These are phyloP conservation scores for Trichoderma harzianum DNA, from an alignment of 2,329 filamentous ascomycete genomes.

Conservation along the genomic window DNA sequence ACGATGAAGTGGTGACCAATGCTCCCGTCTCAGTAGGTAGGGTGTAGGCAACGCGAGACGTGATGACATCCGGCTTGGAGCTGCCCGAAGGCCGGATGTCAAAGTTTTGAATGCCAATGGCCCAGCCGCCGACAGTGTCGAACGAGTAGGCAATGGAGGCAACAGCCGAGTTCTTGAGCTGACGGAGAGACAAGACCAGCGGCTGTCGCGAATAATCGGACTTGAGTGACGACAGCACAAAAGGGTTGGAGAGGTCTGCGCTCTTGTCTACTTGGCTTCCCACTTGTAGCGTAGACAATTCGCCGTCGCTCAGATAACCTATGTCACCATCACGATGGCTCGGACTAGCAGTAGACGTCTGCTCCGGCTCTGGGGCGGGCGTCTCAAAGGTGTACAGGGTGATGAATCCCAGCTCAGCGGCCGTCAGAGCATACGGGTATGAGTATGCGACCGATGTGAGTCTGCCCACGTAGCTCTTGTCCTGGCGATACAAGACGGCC, in stretches of 20 bases:
- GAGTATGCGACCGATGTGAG: constrained; percentile 69
- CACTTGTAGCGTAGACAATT: not conserved
- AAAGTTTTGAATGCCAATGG: constrained; percentile 86
- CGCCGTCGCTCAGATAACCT: not conserved
- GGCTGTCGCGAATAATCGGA: constrained; percentile 78
- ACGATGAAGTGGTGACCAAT: constrained; percentile 14
- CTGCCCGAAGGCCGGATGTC: constrained; percentile 49
- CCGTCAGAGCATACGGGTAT: constrained; percentile 73
- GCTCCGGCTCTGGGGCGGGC: not conserved
- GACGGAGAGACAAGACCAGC: constrained; percentile 78
- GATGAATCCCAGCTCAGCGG: constrained; percentile 69
- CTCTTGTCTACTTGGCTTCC: not conserved
- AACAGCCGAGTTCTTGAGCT: constrained; percentile 60
- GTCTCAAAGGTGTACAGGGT: constrained; percentile 68
- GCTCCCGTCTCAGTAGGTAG: constrained; percentile 31
- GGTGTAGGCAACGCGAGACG: constrained; percentile 37
- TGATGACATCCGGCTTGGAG: constrained; percentile 30
- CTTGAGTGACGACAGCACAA: constrained; percentile 70
- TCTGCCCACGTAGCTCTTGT: constrained; percentile 59
- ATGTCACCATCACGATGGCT: not conserved
- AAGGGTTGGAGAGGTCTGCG: constrained; percentile 26
- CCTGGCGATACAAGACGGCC: constrained; percentile 53
- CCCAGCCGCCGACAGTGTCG: constrained; percentile 77
- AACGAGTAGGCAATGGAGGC: constrained; percentile 86
- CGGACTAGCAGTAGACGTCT: not conserved